Evolutionary conservation across 2,329 filamentous ascomycete genomes (phyloP), one percentile per base, ranked within the genome.

Genomic region (Beauveria australis): DNA sequence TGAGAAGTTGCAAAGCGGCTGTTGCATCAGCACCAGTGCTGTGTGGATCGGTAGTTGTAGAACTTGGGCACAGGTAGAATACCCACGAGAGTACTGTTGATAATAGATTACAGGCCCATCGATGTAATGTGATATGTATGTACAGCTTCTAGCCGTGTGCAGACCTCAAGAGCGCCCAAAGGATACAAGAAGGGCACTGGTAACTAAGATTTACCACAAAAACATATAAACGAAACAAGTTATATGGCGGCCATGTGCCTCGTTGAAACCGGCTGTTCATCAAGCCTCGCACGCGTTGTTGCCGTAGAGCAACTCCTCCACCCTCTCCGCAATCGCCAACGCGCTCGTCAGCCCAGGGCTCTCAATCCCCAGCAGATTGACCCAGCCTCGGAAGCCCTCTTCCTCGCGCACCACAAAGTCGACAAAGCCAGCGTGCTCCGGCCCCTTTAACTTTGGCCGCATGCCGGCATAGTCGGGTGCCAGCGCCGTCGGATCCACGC

Each of bases 331-430:
- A 73, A 97, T 93, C 1, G 92, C 92, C 75, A 97, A 75, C 67
- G 82, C 85, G 72, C 90, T 94, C 52, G 93, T 97, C 72, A 97
- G 75, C 5, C 93, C 93, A 0, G 93, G 93, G 73, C 91, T 96
- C 78, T 97, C 93, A 66, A 97, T 97, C 0, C 92, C 93, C 67
- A 97, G 70, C 66, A 97, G 71, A 76, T 97, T 97, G 9, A 97
- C 81, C 81, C 93, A 97, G 2, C 91, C 92, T 2, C 82, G 76
- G 67, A 84, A 92, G 0, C 89, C 92, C 1, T 91, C 82, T 73
- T 96, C 92, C 66, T 82, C 84, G 63, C 80, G 74, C 51, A 99
- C 88, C 18, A 90, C 79, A 70, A 99, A 97, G 72, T 99, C 94
- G 63, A 88, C 80, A 69, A 96, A 96, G 0, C 83, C 86, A 64